Evolutionary conservation across 495 filamentous ascomycete species (phyloP).

Genomic region (Penicillium coffeae): DNA sequence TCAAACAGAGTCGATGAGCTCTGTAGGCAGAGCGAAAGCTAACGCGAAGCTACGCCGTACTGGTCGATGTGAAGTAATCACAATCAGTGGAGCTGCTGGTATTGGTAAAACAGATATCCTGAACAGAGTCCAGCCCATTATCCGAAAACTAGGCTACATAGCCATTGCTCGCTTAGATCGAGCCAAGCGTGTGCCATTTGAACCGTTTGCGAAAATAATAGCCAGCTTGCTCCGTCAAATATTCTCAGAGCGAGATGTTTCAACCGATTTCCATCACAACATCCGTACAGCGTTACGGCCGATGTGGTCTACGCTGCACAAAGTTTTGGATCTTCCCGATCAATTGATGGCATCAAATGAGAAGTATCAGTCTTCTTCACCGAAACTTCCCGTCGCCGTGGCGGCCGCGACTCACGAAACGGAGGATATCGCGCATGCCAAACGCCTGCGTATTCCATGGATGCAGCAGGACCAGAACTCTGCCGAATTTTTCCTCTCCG

Average conservation of each 20-base stretch:
- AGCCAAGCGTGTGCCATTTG: slow-evolving; percentile 76
- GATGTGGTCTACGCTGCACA: slow-evolving; percentile 74
- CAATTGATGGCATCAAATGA: slow-evolving; percentile 55
- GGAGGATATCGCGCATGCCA: slow-evolving; percentile 31
- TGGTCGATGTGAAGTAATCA: slow-evolving; percentile 72
- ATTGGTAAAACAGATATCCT: slow-evolving; percentile 82
- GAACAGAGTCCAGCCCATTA: slow-evolving; percentile 69
- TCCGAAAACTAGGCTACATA: slow-evolving; percentile 73
- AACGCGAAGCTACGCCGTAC: slow-evolving; percentile 58
- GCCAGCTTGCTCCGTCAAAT: slow-evolving; percentile 85
- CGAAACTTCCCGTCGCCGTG: slow-evolving; percentile 26
- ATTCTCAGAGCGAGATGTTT: slow-evolving; percentile 83
- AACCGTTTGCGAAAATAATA: slow-evolving; percentile 73
- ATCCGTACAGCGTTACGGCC: slow-evolving; percentile 69
- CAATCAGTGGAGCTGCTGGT: slow-evolving; percentile 70
- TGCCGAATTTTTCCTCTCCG: slow-evolving; percentile 66
- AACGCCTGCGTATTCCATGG: slow-evolving; percentile 30
- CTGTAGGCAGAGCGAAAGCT: slow-evolving; percentile 36
- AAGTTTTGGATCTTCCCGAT: slow-evolving; percentile 74
- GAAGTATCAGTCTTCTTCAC: slow-evolving; percentile 36
- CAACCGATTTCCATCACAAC: slow-evolving; percentile 73
- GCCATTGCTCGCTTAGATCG: slow-evolving; percentile 81
- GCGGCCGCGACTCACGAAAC: slow-evolving; percentile 25
- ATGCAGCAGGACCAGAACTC: slow-evolving; percentile 50
- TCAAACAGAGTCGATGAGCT: slow-evolving; percentile 29